These are phyloP conservation scores for Tetramitus jugosus DNA, from an alignment of 208 protist species.

Conservation along the genomic window DNA sequence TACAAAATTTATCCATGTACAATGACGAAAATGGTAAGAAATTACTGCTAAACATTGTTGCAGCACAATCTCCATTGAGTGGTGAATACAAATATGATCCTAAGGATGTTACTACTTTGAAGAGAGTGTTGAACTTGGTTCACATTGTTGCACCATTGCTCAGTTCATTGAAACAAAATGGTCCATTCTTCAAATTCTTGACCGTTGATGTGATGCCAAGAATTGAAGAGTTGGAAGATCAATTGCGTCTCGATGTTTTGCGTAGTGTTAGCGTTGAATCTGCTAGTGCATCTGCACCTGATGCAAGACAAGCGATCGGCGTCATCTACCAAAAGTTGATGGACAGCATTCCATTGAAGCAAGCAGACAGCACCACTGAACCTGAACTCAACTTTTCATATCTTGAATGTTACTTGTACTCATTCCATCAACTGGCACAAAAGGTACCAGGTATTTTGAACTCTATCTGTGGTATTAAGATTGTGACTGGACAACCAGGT, in stretches of 20 bases:
- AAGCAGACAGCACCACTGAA: too few relatives aligned
- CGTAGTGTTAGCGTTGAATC: background rate
- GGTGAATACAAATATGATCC: too few relatives aligned
- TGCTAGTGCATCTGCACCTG: background rate
- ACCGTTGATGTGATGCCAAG: background rate
- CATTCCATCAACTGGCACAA: background rate
- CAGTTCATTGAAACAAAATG: too few relatives aligned
- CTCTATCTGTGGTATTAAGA: conserved; percentile 10
- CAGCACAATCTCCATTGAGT: background rate
- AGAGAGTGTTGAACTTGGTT: too few relatives aligned
- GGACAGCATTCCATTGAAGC: background rate
- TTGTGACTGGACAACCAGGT: conserved; percentile 5
- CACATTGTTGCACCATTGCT: too few relatives aligned
- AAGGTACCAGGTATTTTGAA: background rate
- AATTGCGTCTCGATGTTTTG: background rate
- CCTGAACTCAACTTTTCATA: background rate
- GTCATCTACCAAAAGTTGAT: background rate
- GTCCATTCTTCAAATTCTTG: background rate
- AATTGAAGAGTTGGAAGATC: background rate
- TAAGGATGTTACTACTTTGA: too few relatives aligned
- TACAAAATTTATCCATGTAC: background rate
- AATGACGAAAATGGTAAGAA: background rate
- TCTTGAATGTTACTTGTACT: background rate
- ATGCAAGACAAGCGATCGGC: background rate
- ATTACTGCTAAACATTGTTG: background rate